phyloP scores from a whole-genome alignment of 2,329 filamentous ascomycete species.

The Myotisia sp. region DNA sequence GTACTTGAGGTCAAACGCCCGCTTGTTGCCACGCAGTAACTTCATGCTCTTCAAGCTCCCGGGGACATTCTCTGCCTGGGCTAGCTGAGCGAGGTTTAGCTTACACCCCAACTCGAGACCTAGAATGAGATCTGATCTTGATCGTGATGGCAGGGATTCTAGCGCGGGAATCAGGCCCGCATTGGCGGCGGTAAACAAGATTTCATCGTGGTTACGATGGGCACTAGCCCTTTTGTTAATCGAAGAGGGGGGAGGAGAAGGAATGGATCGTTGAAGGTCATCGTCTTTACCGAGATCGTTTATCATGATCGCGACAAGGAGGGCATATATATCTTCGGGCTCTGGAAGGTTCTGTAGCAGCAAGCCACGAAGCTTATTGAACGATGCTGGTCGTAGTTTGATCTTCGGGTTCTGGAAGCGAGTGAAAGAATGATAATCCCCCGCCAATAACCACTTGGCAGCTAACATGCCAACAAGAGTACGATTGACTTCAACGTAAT shows the following conservation, averaged over 20 bases:
- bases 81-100: slow-evolving; percentile 27
- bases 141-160: not conserved
- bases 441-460: slow-evolving; percentile 24
- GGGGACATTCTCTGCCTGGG: slow-evolving; percentile 26
- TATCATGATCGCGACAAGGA: slow-evolving; percentile 2
- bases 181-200: slow-evolving; percentile 3
- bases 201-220: slow-evolving; percentile 2
- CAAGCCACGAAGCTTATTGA: not conserved
- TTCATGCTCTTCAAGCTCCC: slow-evolving; percentile 18
- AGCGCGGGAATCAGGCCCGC: not conserved
- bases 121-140: slow-evolving; percentile 17
- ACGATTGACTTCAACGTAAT: slow-evolving; percentile 28
- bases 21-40: slow-evolving; percentile 14
- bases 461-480: slow-evolving; percentile 26
- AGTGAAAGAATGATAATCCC: slow-evolving; percentile 23
- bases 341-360: not conserved
- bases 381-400: slow-evolving; percentile 1
- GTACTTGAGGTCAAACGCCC: slow-evolving; percentile 23
- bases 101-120: slow-evolving; percentile 24
- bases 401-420: slow-evolving; percentile 4
- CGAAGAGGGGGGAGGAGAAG: not conserved
- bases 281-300: slow-evolving; percentile 3
- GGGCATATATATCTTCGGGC: not conserved
- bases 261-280: not conserved
- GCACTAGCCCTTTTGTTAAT: too few species aligned